Evolutionary conservation across 257 asterid species (phyloP).

Genomic region (Gentiana macrophylla): DNA sequence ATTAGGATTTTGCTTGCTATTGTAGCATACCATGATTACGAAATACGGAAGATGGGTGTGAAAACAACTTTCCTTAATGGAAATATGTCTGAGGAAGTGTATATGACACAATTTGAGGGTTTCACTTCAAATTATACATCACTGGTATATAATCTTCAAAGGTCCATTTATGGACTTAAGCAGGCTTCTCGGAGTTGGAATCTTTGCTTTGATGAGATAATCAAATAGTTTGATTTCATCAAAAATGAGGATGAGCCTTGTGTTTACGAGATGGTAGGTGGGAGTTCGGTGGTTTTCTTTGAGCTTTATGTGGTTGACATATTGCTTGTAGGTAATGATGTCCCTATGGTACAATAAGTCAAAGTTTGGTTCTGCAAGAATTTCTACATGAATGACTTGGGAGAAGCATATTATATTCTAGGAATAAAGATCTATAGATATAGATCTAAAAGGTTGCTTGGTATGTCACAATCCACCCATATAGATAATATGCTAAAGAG

Average conservation of each 20-base stretch:
- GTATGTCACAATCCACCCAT: background rate
- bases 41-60: background rate
- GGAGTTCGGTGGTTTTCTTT: background rate
- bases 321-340: background rate
- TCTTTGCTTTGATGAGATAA: background rate
- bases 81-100: too few relatives aligned
- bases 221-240: background rate
- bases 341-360: background rate
- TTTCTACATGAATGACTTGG: conserved; percentile 1
- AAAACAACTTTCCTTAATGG: too few relatives aligned
- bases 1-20: background rate
- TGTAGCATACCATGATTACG: background rate
- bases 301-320: background rate
- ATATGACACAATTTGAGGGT: background rate
- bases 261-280: too few relatives aligned
- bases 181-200: background rate
- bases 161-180: background rate
- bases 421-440: background rate
- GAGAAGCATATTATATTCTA: background rate
- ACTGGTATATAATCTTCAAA: background rate
- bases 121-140: background rate
- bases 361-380: background rate
- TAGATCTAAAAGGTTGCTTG: background rate
- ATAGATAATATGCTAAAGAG: conserved; percentile 1
- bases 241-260: too few relatives aligned